phyloP scores from a whole-genome alignment of 805 yeast species.

The Candida bentonensis region DNA sequence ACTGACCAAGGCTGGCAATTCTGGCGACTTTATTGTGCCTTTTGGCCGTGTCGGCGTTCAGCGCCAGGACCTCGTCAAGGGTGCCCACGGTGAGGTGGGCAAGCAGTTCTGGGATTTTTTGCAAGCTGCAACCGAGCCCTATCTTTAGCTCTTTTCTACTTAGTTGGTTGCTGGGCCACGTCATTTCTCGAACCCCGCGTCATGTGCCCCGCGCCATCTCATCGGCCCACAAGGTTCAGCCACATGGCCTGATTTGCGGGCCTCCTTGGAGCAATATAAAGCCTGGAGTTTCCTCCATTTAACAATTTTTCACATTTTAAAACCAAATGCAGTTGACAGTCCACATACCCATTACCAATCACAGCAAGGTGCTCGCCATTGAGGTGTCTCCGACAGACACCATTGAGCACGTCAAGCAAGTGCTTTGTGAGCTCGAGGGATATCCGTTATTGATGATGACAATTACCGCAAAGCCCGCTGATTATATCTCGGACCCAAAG shows the following conservation, averaged over 20 bases:
- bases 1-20: conserved; percentile 17
- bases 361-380: not conserved
- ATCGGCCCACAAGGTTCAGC: no score
- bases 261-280: no score
- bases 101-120: conserved; percentile 22
- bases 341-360: not conserved
- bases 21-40: conserved; percentile 25
- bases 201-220: no score
- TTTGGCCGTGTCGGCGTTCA: conserved; percentile 25
- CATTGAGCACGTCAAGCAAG: not conserved
- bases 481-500: not conserved
- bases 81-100: conserved; percentile 19
- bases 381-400: not conserved
- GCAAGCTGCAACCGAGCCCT: not conserved
- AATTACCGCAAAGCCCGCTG: not conserved
- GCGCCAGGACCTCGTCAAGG: conserved; percentile 23
- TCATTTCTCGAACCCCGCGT: not conserved
- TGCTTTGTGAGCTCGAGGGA: not conserved
- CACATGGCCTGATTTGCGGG: no score
- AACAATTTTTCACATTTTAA: no score
- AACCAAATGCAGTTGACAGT: not conserved
- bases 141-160: not conserved
- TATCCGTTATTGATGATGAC: not conserved
- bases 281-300: no score
- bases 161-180: no score